Base-by-base conservation (phyloP, 2,329 filamentous ascomycete species). In the Mycosphaerella arachidis region DNA sequence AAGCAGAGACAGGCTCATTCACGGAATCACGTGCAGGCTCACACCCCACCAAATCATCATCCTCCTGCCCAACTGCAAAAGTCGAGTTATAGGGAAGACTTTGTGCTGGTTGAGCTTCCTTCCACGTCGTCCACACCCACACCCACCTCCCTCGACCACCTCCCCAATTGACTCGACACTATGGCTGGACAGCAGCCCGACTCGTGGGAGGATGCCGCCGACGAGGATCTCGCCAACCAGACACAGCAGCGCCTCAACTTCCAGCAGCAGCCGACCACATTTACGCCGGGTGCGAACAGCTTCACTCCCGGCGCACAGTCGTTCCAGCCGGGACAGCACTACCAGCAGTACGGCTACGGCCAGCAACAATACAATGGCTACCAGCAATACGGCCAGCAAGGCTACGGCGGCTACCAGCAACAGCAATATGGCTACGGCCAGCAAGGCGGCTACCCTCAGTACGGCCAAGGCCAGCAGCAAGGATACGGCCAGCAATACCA, bases 161-260 rank as follows among this genome's bases (percentile, higher is more conserved):
- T 20, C 31, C 20, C 33, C 46, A 48, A 58, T 55, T 58, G 58
- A 60, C 60, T 62, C 58, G 29, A 30, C 56, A 64, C 29, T 51
- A 70, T 70, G 68, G 65, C 68, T 66, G 59, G 59, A 58, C 66
- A 64, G 55, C 59, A 58, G 48, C 66, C 68, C 45, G 71, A 96
- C 76, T 96, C 92, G 64, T 97, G 94, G 90, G 92, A 97, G 79
- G 72, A 75, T 62, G 72, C 72, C 58, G 72, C 74, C 40, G 74
- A 76, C 66, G 68, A 74, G 50, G 67, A 73, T 48, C 70, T 75
- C 59, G 67, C 73, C 53, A 67, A 71, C 53, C 74, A 76, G 67
- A 69, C 74, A 6, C 73, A 75, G 63, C 74, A 73, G 60, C 68
- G 71, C 48, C 62, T 75, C 63, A 74, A 75, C 65, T 48, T 74